These are phyloP conservation scores for Marvania coccoides DNA, from an alignment of 139 green algal genomes.

Conservation along the genomic window DNA sequence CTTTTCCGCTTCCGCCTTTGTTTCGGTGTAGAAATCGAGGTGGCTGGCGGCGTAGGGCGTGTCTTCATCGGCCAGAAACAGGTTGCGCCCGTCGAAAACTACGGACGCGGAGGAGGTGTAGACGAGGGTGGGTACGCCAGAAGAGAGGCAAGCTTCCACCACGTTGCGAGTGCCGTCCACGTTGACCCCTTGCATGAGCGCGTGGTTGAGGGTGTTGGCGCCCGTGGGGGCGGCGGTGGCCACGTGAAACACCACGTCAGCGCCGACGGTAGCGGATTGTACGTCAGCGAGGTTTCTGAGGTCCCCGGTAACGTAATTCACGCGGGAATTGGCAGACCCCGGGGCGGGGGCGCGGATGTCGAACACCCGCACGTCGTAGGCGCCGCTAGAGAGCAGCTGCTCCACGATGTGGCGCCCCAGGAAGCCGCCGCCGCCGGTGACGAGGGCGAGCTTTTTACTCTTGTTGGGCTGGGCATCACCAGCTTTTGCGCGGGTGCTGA, in stretches of 20 bases:
- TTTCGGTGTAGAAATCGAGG: slow-evolving; percentile 85
- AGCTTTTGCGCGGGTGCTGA: not conserved
- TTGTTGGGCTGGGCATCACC: not conserved
- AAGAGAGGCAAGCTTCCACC: slow-evolving; percentile 55
- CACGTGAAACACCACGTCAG: slow-evolving; percentile 79
- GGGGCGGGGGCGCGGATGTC: slow-evolving; percentile 45
- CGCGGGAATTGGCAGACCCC: not conserved
- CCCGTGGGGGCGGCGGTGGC: slow-evolving; percentile 72
- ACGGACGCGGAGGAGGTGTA: slow-evolving; percentile 78
- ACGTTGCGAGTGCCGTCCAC: slow-evolving; percentile 74
- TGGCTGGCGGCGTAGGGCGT: slow-evolving; percentile 56
- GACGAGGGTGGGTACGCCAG: slow-evolving; percentile 25
- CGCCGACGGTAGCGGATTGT: slow-evolving; percentile 29
- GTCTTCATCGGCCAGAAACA: slow-evolving; percentile 59
- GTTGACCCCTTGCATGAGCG: slow-evolving; percentile 81
- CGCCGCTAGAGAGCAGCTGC: slow-evolving; percentile 50
- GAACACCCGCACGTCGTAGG: slow-evolving; percentile 66
- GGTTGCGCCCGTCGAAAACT: slow-evolving; percentile 74
- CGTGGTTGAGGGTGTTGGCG: slow-evolving; percentile 59
- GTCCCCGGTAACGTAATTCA: slow-evolving; percentile 44
- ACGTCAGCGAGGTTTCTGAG: slow-evolving; percentile 47
- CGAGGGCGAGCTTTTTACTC: slow-evolving; percentile 35
- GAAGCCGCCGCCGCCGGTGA: slow-evolving; percentile 80
- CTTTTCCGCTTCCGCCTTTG: slow-evolving; percentile 64
- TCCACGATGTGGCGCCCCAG: slow-evolving; percentile 70